These are phyloP conservation scores for Pelargonium australe DNA, from an alignment of 441 rosid species.

Conservation along the genomic window DNA sequence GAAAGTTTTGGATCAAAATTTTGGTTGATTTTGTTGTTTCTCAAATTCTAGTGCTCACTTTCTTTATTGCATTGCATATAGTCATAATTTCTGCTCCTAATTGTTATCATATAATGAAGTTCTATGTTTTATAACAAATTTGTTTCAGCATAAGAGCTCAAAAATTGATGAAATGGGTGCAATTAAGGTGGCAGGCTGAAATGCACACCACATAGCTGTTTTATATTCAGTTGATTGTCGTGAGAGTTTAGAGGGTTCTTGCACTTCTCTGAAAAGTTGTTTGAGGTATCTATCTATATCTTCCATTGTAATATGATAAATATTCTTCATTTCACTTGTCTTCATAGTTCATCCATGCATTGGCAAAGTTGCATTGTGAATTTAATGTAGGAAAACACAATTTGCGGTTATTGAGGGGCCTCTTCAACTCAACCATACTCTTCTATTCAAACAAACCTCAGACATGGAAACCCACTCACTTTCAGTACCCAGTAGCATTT, in stretches of 20 bases:
- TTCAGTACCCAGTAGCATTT: too few species aligned
- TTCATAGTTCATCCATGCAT: neutral
- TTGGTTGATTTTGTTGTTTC: neutral
- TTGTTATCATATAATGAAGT: too few species aligned
- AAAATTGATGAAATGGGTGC: slow-evolving; percentile 85
- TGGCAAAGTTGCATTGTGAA: neutral
- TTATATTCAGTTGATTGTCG: slow-evolving; percentile 31
- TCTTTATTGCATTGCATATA: too few species aligned
- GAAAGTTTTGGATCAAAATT: too few species aligned
- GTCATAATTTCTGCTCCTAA: too few species aligned
- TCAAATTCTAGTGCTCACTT: too few species aligned
- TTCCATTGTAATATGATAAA: slow-evolving; percentile 2
- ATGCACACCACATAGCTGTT: slow-evolving; percentile 11
- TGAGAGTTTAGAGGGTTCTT: slow-evolving; percentile 35
- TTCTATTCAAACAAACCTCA: neutral
- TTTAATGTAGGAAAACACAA: neutral
- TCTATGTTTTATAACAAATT: neutral
- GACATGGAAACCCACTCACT: too few species aligned
- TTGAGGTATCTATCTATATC: slow-evolving; percentile 33
- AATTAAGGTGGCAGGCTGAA: slow-evolving; percentile 85
- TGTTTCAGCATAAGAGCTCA: slow-evolving; percentile 77
- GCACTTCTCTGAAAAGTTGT: slow-evolving; percentile 27
- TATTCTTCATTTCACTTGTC: neutral
- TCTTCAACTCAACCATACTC: neutral
- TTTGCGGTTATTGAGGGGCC: neutral